These are phyloP conservation scores for Pseudocercospora fijiensis DNA, from an alignment of 2,329 filamentous ascomycete species.

Conservation along the genomic window DNA sequence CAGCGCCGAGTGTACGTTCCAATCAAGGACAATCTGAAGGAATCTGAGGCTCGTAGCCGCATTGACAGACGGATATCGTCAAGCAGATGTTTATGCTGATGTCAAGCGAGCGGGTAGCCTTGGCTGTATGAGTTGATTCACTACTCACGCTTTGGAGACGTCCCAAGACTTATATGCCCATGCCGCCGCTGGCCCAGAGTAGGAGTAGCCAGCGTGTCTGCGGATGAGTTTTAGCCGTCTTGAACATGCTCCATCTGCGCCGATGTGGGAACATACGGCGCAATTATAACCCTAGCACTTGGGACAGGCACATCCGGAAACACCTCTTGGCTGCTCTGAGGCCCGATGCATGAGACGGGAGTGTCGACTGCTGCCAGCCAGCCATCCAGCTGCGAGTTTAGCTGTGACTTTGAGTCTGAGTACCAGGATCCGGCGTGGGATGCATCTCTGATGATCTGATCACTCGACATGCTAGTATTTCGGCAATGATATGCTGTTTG, in stretches of 20 bases:
- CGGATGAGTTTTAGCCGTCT: slow-evolving; percentile 28
- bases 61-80: not conserved
- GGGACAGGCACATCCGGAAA: slow-evolving; percentile 61
- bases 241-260: slow-evolving; percentile 31
- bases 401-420: slow-evolving; percentile 56
- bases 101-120: not conserved
- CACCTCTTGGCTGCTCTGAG: slow-evolving; percentile 42
- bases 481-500: not conserved
- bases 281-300: slow-evolving; percentile 81
- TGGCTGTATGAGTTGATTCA: not conserved
- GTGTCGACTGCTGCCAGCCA: slow-evolving; percentile 73
- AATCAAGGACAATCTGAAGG: not conserved
- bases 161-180: slow-evolving; percentile 93
- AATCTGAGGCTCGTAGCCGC: not conserved
- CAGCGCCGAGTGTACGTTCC: not conserved
- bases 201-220: slow-evolving; percentile 90
- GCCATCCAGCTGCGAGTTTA: slow-evolving; percentile 68
- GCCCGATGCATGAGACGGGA: slow-evolving; percentile 61
- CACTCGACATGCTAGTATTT: slow-evolving; percentile 25
- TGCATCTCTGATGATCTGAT: slow-evolving; percentile 54
- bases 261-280: slow-evolving; percentile 63
- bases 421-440: slow-evolving; percentile 92
- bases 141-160: slow-evolving; percentile 67
- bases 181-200: slow-evolving; percentile 87
- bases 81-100: not conserved